A percentile compares a stretch with the other conserved stretches of the same genome.
These are phyloP conservation scores for Salinomyces thailandicus DNA, from an alignment of 2,329 filamentous ascomycete genomes.

Conservation along the genomic window DNA sequence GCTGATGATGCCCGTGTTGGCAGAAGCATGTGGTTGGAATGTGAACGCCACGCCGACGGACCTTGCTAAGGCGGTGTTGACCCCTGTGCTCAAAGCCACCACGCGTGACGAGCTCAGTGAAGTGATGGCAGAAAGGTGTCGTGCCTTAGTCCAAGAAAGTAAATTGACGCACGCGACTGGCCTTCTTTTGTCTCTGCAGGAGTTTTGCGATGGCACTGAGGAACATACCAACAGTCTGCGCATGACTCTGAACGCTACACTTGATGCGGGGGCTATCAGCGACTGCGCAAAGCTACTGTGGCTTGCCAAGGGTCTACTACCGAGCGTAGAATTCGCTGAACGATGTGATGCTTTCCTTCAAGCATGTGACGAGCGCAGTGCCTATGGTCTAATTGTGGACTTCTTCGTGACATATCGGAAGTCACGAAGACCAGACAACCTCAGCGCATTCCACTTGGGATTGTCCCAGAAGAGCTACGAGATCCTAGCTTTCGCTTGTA, in stretches of 20 bases:
- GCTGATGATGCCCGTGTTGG: neutral
- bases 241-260: neutral
- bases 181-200: neutral
- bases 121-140: neutral
- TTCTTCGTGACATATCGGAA: too few species aligned
- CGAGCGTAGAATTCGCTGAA: neutral
- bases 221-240: neutral
- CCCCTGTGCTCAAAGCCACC: neutral
- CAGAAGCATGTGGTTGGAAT: neutral
- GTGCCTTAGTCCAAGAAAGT: neutral
- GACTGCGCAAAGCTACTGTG: neutral
- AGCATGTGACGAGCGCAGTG: neutral
- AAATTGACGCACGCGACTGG: neutral
- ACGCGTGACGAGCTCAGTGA: neutral
- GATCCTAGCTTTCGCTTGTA: slow-evolving; percentile 2
- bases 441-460: too few species aligned
- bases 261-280: neutral
- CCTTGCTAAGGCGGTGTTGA: neutral
- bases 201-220: neutral
- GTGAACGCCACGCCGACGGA: neutral
- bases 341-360: neutral
- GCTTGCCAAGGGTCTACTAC: neutral
- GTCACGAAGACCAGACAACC: too few species aligned
- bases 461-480: neutral
- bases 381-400: slow-evolving; percentile 1